Evolutionary conservation across 148 eudicot species (phyloP).

Genomic region (Nyssa sinensis): DNA sequence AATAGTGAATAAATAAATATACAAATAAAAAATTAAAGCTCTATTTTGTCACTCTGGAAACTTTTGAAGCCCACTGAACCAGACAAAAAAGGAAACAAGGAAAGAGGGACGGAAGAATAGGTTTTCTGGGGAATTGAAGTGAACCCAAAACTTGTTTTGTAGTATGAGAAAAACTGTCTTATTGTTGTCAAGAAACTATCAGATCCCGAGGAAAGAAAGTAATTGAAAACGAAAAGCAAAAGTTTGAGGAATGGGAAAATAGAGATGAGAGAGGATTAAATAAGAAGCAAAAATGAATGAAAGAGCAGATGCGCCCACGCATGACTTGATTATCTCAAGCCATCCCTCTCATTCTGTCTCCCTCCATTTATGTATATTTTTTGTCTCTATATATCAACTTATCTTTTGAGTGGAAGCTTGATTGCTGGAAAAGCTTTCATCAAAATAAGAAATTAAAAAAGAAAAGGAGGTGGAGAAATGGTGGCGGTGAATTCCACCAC

Average conservation of each 20-base stretch:
- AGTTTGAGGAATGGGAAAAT: neutral
- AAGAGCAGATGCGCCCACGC: neutral
- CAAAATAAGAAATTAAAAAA: too few species aligned
- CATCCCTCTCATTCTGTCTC: conserved; percentile 3
- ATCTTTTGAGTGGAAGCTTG: conserved; percentile 46
- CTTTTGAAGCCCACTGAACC: conserved; percentile 17
- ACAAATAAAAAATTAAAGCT: neutral
- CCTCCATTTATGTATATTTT: conserved; percentile 10
- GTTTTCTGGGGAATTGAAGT: conserved; percentile 46
- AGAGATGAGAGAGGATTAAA: conserved; percentile 22
- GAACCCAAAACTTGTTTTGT: neutral
- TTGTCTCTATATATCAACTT: conserved; percentile 23
- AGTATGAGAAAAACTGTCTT: conserved; percentile 12
- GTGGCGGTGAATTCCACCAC: conserved; percentile 21
- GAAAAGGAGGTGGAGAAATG: conserved; percentile 34
- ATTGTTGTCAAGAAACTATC: conserved; percentile 25
- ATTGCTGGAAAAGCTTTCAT: conserved; percentile 50
- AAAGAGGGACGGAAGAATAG: conserved; percentile 6
- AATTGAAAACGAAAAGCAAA: neutral
- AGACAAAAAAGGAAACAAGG: conserved; percentile 19
- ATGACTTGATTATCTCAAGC: conserved; percentile 29
- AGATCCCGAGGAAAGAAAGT: conserved; percentile 25
- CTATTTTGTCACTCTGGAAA: conserved; percentile 12
- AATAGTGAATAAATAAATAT: conserved; percentile 6
- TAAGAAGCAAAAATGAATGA: conserved; percentile 39